Evolutionary conservation across 352 stramenopile species (phyloP), one percentile per base, ranked within the genome.

Genomic region (Globisporangium heterothallicum): DNA sequence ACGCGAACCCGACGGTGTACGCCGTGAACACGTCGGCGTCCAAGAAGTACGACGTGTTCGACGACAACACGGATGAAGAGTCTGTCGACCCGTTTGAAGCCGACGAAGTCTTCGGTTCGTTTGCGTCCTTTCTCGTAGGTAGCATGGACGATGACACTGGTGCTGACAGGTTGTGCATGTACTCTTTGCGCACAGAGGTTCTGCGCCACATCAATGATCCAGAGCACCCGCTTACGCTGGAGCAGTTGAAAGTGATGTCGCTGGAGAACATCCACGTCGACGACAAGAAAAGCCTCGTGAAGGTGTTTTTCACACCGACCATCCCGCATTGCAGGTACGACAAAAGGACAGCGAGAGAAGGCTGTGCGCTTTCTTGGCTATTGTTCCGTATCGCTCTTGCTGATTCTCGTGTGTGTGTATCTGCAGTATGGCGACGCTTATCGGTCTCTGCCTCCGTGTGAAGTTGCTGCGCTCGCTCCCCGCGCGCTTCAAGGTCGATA

Each of bases 401-500:
- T 16, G 16, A 14, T 41, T 35, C 19, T 24, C 18, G 40, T 9
- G 29, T 13, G 16, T 29, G 10, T 8, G 6, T 49, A 27, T 29
- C 9, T 16, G 26, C 45, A 96, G 81, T 59, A 99, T 99, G 96
- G 94, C 94, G 12, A 99, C 96, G 41, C 72, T 98, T 18, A 99
- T 99, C 61, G 96, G 96, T 4, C 64, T 99, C 12, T 98, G 89
- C 53, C 63, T 99, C 21, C 78, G 86, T 45, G 94, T 98, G n/a
- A 99, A 99, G 74, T 72, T 99, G 29, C 59, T 97, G 51, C 84
- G 95, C 22, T 98, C 93, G 40, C 70, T 98, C 49, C 89, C 92
- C 5, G 56, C 80, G 59, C 78, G 91, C 45, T 98, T 98, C 72
- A 98, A 98, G 62, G 83, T 98, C 22, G 72, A 86, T 50, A 96